Evolutionary conservation across 139 green algal genomes (phyloP).

Genomic region (Chlorella sp.): DNA sequence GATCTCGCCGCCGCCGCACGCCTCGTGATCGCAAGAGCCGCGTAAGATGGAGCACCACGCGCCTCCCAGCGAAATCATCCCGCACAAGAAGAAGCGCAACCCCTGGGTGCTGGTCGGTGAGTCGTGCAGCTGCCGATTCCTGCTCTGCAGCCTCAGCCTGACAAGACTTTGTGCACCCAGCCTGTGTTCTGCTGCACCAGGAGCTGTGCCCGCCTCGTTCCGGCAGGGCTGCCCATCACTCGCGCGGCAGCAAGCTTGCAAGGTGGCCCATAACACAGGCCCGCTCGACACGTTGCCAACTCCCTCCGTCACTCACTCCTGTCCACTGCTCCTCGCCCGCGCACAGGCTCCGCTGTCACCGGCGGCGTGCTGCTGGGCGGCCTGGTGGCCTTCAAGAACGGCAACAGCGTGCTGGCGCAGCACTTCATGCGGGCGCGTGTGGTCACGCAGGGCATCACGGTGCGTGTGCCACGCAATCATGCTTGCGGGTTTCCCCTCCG

Average conservation of each 20-base stretch:
- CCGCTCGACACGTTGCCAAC: too few relatives aligned
- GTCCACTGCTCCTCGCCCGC: background rate
- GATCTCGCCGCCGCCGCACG: too few relatives aligned
- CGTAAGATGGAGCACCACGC: too few relatives aligned
- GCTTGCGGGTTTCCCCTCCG: background rate
- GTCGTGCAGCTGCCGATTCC: too few relatives aligned
- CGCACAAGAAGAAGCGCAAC: background rate
- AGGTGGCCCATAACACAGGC: too few relatives aligned
- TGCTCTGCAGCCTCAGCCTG: too few relatives aligned
- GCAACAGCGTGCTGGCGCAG: conserved; percentile 44
- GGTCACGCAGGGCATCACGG: conserved; percentile 39
- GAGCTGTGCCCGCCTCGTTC: too few relatives aligned
- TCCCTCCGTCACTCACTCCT: background rate
- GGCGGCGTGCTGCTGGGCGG: conserved; percentile 37
- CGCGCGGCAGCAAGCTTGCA: too few relatives aligned
- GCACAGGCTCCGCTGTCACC: conserved; percentile 2
- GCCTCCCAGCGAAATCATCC: background rate
- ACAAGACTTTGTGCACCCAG: too few relatives aligned
- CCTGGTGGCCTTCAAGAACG: conserved; percentile 47
- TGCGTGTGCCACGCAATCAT: conserved; percentile 18
- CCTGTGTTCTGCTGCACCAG: too few relatives aligned
- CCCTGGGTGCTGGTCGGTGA: conserved; percentile 17
- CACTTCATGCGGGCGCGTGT: conserved; percentile 49
- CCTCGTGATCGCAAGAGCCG: too few relatives aligned
- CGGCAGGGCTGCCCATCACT: too few relatives aligned